Conservation (phyloP, 257 asterid species). For the Asclepias syriaca region DNA sequence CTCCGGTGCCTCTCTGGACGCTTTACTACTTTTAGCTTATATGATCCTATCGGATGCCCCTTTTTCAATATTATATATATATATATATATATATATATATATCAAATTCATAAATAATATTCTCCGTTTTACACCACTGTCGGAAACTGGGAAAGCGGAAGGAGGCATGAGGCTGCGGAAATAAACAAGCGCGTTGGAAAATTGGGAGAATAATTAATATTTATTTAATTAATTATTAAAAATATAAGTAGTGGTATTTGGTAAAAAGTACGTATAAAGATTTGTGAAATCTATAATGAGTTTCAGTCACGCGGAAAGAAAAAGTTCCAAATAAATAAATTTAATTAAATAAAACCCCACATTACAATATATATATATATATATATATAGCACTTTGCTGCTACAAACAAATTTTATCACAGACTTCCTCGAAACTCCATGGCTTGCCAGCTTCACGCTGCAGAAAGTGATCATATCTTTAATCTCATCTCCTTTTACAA, state of each 20-base stretch:
- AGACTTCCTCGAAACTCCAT: conserved; percentile 22
- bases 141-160: conserved; percentile 20
- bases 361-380: conserved; percentile 6
- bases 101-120: too few species aligned
- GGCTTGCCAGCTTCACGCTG: conserved; percentile 21
- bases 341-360: conserved; percentile 9
- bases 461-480: conserved; percentile 23
- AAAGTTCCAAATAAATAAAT: conserved; percentile 21
- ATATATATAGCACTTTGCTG: too few species aligned
- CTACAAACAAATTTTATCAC: not conserved
- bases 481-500: too few species aligned
- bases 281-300: conserved; percentile 37
- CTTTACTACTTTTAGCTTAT: conserved; percentile 26
- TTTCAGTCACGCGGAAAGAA: conserved; percentile 47
- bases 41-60: conserved; percentile 2
- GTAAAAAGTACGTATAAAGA: conserved; percentile 24
- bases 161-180: too few species aligned
- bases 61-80: too few species aligned
- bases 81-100: too few species aligned
- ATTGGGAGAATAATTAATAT: conserved; percentile 13
- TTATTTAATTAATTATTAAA: too few species aligned
- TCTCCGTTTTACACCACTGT: too few species aligned
- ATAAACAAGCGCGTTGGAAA: conserved; percentile 32
- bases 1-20: conserved; percentile 36
- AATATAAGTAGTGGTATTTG: conserved; percentile 15